Evolutionary conservation across 148 eudicot species (phyloP).

Genomic region (Cornus suecica): DNA sequence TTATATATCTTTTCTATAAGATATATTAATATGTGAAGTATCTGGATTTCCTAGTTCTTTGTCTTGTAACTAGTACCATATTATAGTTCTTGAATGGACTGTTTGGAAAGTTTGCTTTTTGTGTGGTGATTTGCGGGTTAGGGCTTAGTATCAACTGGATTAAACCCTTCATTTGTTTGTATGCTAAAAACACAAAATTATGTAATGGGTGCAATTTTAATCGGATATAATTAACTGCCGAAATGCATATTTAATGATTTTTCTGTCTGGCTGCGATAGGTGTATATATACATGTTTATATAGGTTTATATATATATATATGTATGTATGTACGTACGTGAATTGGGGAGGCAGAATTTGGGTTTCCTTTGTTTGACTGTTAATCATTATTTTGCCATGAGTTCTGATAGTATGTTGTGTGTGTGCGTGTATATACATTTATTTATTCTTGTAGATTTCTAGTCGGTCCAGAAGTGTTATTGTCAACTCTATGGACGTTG

Average conservation of each 20-base stretch:
- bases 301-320: too few relatives aligned
- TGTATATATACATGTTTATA: too few relatives aligned
- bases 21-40: neutral
- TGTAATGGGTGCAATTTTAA: neutral
- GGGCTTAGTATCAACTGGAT: neutral
- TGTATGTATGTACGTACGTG: too few relatives aligned
- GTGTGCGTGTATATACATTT: too few relatives aligned
- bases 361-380: neutral
- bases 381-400: neutral
- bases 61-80: neutral
- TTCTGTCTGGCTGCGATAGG: too few relatives aligned
- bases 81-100: neutral
- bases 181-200: neutral
- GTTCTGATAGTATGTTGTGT: neutral
- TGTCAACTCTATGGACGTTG: constrained; percentile 45
- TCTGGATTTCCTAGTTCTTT: neutral
- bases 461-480: constrained; percentile 52
- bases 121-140: neutral
- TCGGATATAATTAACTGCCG: neutral
- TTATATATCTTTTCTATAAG: neutral
- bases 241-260: neutral
- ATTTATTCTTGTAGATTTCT: constrained; percentile 71
- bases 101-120: neutral
- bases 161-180: neutral
- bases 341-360: too few relatives aligned